A percentile compares a stretch with the other conserved stretches of the same genome.
These are phyloP conservation scores for Raphanus sativus DNA, from an alignment of 345 rosid species.

Conservation along the genomic window DNA sequence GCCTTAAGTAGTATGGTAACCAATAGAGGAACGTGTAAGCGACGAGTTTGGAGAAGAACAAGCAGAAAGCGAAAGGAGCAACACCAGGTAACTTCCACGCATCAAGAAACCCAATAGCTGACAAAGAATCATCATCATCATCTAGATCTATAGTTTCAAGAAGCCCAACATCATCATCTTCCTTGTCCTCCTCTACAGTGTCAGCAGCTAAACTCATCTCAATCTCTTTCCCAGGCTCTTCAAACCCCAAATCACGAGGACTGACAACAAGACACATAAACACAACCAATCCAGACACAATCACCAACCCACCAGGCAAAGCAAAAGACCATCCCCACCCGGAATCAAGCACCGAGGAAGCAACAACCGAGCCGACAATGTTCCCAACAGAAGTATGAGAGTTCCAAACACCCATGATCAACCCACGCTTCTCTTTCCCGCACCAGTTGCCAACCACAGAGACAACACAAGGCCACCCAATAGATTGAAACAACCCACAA, in stretches of 20 bases:
- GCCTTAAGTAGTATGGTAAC: constrained; percentile 88
- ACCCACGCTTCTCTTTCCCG: constrained; percentile 86
- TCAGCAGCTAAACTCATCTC: constrained; percentile 50
- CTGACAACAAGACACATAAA: constrained; percentile 65
- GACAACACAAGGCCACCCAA: constrained; percentile 99
- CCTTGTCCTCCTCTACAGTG: constrained; percentile 33
- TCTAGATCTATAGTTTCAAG: constrained; percentile 43
- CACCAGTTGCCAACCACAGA: constrained; percentile 90
- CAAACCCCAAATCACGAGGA: constrained; percentile 73
- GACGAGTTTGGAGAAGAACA: constrained; percentile 89
- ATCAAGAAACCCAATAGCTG: constrained; percentile 74
- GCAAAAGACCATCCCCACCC: constrained; percentile 99
- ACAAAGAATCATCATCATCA: constrained; percentile 21
- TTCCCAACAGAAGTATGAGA: constrained; percentile 90
- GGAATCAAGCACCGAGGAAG: constrained; percentile 69
- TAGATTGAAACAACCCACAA: constrained; percentile 88
- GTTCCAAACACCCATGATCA: constrained; percentile 92
- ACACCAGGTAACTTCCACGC: constrained; percentile 97
- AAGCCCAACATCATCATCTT: constrained; percentile 57
- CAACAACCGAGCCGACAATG: constrained; percentile 73
- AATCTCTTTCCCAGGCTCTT: constrained; percentile 31
- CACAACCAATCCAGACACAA: constrained; percentile 59
- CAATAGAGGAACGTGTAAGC: constrained; percentile 94
- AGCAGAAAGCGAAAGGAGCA: constrained; percentile 77
- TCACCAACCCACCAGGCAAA: constrained; percentile 68